Conservation (phyloP, 352 stramenopile species). For the Aphanomyces cochlioides region DNA sequence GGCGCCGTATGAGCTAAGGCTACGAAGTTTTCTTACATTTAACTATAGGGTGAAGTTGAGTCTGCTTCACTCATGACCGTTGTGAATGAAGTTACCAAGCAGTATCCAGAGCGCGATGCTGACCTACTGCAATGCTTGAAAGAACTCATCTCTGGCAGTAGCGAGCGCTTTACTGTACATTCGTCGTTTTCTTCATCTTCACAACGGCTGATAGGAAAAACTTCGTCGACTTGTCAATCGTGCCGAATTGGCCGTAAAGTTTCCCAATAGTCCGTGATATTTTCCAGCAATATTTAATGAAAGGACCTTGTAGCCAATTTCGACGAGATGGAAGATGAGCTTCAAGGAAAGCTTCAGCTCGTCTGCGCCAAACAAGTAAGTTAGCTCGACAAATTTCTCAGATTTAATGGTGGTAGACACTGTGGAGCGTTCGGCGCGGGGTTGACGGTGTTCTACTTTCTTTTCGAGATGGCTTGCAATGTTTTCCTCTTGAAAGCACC, state of each 20-base stretch:
- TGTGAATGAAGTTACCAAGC: slow-evolving; percentile 80
- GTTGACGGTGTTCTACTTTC: slow-evolving; percentile 74
- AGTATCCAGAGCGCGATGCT: slow-evolving; percentile 80
- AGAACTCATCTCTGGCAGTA: slow-evolving; percentile 67
- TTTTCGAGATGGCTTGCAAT: slow-evolving; percentile 76
- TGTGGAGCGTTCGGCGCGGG: slow-evolving; percentile 62
- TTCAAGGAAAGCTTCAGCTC: slow-evolving; percentile 63
- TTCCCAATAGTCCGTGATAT: slow-evolving; percentile 47
- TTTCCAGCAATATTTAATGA: not conserved
- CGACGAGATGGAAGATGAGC: slow-evolving; percentile 75
- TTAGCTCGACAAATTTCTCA: no score
- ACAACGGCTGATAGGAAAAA: slow-evolving; percentile 53
- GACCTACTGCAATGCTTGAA: slow-evolving; percentile 66
- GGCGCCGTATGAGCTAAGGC: slow-evolving; percentile 43
- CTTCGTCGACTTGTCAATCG: slow-evolving; percentile 78
- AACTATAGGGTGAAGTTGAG: slow-evolving; percentile 45
- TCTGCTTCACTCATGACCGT: slow-evolving; percentile 80
- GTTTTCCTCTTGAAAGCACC: slow-evolving; percentile 46
- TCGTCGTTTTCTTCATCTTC: not conserved
- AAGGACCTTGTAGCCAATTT: slow-evolving; percentile 56
- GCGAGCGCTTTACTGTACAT: slow-evolving; percentile 64
- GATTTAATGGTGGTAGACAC: slow-evolving; percentile 38
- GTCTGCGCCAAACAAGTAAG: slow-evolving; percentile 51
- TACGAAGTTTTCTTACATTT: no score
- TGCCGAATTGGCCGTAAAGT: slow-evolving; percentile 77